phyloP scores from a whole-genome alignment of 352 stramenopile genomes.

The Phytophthora hybrid region DNA sequence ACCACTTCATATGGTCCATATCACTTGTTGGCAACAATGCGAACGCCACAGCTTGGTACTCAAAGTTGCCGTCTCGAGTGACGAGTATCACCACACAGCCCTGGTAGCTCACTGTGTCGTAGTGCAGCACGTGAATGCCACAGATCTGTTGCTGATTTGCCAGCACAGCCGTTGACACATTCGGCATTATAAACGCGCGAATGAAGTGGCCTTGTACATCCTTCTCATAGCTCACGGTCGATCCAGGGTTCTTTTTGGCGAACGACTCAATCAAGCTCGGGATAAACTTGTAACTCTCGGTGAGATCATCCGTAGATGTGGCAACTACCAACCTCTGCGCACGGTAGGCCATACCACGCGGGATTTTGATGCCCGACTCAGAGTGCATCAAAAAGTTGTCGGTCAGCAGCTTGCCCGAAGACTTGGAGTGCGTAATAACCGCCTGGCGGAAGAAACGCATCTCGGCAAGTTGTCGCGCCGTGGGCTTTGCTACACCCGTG shows the following conservation, averaged over 20 bases:
- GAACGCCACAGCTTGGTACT: constrained; percentile 76
- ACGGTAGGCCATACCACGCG: constrained; percentile 76
- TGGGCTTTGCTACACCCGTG: constrained; percentile 71
- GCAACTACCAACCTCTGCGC: constrained; percentile 73
- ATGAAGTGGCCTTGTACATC: constrained; percentile 72
- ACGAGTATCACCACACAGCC: constrained; percentile 70
- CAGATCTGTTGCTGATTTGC: constrained; percentile 70
- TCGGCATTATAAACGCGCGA: constrained; percentile 76
- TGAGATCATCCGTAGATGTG: constrained; percentile 76
- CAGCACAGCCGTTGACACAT: constrained; percentile 54
- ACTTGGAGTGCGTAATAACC: constrained; percentile 81
- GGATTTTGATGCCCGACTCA: constrained; percentile 71
- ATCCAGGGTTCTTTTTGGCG: constrained; percentile 75
- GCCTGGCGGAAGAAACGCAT: constrained; percentile 83
- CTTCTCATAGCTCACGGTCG: constrained; percentile 68
- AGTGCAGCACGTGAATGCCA: constrained; percentile 79
- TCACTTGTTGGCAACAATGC: constrained; percentile 69
- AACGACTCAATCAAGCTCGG: constrained; percentile 78
- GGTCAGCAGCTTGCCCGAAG: constrained; percentile 79
- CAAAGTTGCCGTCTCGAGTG: constrained; percentile 73
- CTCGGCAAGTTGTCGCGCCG: constrained; percentile 76
- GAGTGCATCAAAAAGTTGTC: constrained; percentile 79
- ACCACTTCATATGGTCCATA: constrained; percentile 82
- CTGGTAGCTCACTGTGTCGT: constrained; percentile 73
- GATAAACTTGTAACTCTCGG: constrained; percentile 87